Evolutionary conservation across 2,329 filamentous ascomycete genomes (phyloP), one percentile per base, ranked within the genome.

Genomic region (Claviceps africana): DNA sequence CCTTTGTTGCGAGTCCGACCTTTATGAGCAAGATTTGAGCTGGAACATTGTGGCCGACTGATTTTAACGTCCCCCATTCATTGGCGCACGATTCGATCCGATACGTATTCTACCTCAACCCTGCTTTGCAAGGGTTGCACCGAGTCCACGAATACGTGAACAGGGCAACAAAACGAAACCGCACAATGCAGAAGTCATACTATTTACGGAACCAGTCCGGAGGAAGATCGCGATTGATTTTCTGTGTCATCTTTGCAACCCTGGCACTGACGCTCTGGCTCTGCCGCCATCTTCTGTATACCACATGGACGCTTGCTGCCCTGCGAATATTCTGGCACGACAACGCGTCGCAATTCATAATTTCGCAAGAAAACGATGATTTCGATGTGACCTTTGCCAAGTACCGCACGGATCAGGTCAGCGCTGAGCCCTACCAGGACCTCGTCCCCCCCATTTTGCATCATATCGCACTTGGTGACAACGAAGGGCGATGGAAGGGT

Each of bases 311-410:
- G 8, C 60, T 67, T 8, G 58, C 58, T 48, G 55, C 60, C 17
- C 59, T 66, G 3, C 62, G 58, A 1, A 13, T 62, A 7, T 55
- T 55, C 46, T 66, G 64, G 64, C 48, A 51, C 7, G 57, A 55
- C 43, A 54, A 59, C 48, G 55, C 58, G 15, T 48, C 55, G 3
- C 50, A 53, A 2, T 67, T 67, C 52, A 55, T 65, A 40, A 55
- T 67, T 21, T 65, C 64, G 7, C 46, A 56, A 19, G 51, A 56
- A 9, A 53, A 53, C 52, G 63, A 65, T 53, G 50, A 45, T 30
- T 67, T 67, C 50, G 64, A 67, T 49, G 53, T 67, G n/a, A 65
- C 60, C 17, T 67, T 67, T 51, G 56, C 56, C 19, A 64, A 63
- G 51, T 67, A 68, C 55, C 57, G 56, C 53, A 52, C 33, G n/a